These are phyloP conservation scores for Trichosporon sp. DNA, from an alignment of 1,284 basidiomycete genomes.

Conservation along the genomic window DNA sequence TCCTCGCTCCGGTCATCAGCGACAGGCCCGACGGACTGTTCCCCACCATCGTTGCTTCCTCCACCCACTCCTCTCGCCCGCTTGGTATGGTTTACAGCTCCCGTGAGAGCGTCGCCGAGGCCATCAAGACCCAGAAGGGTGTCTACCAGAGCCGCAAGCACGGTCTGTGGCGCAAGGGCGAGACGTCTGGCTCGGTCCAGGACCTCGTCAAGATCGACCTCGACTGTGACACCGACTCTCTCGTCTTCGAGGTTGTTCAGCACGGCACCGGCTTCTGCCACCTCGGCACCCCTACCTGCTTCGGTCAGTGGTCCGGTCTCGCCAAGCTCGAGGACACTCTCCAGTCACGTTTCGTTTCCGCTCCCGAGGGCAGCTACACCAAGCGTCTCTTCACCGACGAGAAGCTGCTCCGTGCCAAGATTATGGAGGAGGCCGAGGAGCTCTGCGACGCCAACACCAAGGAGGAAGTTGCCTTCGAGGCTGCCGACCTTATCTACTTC, in stretches of 20 bases:
- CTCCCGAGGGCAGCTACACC: conserved; percentile 92
- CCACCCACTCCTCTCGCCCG: conserved; percentile 70
- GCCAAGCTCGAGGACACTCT: conserved; percentile 82
- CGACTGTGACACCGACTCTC: conserved; percentile 91
- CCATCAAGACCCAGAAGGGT: conserved; percentile 84
- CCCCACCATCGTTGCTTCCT: conserved; percentile 80
- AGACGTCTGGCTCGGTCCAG: conserved; percentile 92
- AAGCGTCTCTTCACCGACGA: conserved; percentile 82
- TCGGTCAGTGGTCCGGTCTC: conserved; percentile 71
- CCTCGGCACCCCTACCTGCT: conserved; percentile 81
- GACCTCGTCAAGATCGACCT: conserved; percentile 77
- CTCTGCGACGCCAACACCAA: conserved; percentile 79
- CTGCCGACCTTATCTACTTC: conserved; percentile 95
- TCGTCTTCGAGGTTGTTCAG: conserved; percentile 91
- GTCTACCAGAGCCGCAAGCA: conserved; percentile 97
- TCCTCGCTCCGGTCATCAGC: conserved; percentile 75
- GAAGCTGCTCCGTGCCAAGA: conserved; percentile 82
- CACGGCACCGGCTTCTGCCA: conserved; percentile 94
- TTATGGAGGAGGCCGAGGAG: conserved; percentile 98
- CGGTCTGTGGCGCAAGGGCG: conserved; percentile 96
- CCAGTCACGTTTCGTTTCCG: conserved; percentile 68
- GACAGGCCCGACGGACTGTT: conserved; percentile 92
- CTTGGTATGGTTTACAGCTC: conserved; percentile 99
- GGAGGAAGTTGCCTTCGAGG: conserved; percentile 92
- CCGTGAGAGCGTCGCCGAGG: conserved; percentile 77